Evolutionary conservation across 129 eudicot genomes (phyloP).

Genomic region (Artemisia argyi): DNA sequence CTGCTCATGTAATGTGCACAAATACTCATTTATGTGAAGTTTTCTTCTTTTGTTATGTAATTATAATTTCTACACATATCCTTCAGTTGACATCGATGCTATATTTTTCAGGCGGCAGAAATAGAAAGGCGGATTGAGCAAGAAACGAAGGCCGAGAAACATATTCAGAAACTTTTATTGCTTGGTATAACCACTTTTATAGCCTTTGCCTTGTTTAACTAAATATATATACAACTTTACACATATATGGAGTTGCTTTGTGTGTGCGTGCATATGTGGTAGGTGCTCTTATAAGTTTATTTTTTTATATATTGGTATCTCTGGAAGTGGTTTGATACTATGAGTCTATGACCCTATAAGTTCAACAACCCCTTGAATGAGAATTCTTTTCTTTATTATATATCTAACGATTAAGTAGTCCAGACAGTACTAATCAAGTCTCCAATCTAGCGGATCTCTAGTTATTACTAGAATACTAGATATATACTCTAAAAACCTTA

Average conservation of each 20-base stretch:
- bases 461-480: background rate
- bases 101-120: constrained; percentile 65
- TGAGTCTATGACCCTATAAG: background rate
- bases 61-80: background rate
- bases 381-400: background rate
- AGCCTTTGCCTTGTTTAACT: background rate
- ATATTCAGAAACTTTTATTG: constrained; percentile 82
- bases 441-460: background rate
- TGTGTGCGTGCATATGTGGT: background rate
- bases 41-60: constrained; percentile 8
- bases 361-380: background rate
- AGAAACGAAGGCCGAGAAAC: constrained; percentile 96
- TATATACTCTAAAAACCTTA: background rate
- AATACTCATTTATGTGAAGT: constrained; percentile 6
- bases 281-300: background rate
- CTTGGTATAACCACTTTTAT: constrained; percentile 56
- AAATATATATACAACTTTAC: too few relatives aligned
- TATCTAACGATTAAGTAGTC: background rate
- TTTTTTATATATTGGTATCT: background rate
- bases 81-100: background rate
- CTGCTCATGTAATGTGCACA: constrained; percentile 57
- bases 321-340: too few relatives aligned
- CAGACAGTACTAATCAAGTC: background rate
- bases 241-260: background rate
- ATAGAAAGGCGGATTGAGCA: constrained; percentile 95